Evolutionary conservation across 2,329 filamentous ascomycete genomes (phyloP), one percentile per base, ranked within the genome.

Genomic region (Sordariomycetes sp.): DNA sequence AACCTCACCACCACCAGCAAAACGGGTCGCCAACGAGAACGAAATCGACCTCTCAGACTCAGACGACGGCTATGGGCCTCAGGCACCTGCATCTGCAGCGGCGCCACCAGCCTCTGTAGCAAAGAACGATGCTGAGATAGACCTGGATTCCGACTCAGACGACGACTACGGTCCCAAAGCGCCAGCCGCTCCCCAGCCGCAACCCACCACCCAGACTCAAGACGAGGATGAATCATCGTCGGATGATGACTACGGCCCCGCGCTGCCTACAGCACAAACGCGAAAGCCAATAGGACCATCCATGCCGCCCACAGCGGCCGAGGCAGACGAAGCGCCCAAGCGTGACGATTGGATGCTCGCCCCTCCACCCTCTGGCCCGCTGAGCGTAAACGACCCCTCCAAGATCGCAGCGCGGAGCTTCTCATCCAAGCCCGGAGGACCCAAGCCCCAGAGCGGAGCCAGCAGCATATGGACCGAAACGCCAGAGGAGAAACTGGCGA

Each of bases 261-360:
- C 74, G 12, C 70, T 75, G 4, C 72, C 76, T 3, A 60, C 64
- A 8, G 55, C 67, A 7, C 49, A 53, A 46, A 41, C 54, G 18
- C 70, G 75, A 44, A 71, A 49, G 29, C 44, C 51, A 34, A 53
- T 56, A 27, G 58, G 59, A 11, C 55, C 58, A 4, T 47, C 59
- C 9, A 44, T 55, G 2, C 50, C 55, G 3, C 44, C 50, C 11
- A 41, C 51, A 17, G 39, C 46, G 5, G 33, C 44, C 12, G 38
- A 46, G 4, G 43, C 58, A 5, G 50, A 63, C 24, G 45, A 56
- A 14, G 68, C 72, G 32, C 66, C 70, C 5, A 72, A 81, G 52
- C 79, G 90, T 47, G 88, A 94, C 62, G 80, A 86, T 48, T 88
- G 83, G 83, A 88, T 88, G 83, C 66, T 86, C 30, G 72, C 75